These are phyloP conservation scores for Pythium periplocum DNA, from an alignment of 352 stramenopile genomes.

Conservation along the genomic window DNA sequence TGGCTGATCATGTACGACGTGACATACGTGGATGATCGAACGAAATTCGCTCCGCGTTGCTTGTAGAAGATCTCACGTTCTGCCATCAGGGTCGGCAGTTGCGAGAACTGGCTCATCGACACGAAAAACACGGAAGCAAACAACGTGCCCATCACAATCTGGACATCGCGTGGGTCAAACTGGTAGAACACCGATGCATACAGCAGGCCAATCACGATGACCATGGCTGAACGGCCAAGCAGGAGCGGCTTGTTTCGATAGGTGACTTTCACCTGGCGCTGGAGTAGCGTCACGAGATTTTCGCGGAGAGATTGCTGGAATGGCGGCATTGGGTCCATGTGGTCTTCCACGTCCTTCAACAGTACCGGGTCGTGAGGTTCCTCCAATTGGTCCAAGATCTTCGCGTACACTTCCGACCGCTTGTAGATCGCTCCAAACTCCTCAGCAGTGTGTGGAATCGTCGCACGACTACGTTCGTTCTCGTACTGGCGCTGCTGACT, in stretches of 20 bases:
- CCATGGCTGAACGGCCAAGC: slow-evolving; percentile 14
- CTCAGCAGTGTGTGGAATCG: neutral
- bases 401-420: slow-evolving; percentile 6
- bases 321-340: slow-evolving; percentile 14
- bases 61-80: slow-evolving; percentile 53
- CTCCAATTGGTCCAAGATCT: slow-evolving; percentile 6
- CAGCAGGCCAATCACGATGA: slow-evolving; percentile 19
- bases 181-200: slow-evolving; percentile 24
- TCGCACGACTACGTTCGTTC: neutral
- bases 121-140: slow-evolving; percentile 65
- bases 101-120: slow-evolving; percentile 40
- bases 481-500: slow-evolving; percentile 25
- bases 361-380: slow-evolving; percentile 8
- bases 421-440: slow-evolving; percentile 14
- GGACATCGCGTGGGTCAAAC: slow-evolving; percentile 12
- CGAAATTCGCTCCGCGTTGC: slow-evolving; percentile 57
- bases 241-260: slow-evolving; percentile 19
- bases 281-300: slow-evolving; percentile 13
- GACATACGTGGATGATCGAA: slow-evolving; percentile 51
- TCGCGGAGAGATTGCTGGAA: slow-evolving; percentile 18
- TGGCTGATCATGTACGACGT: slow-evolving; percentile 20
- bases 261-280: slow-evolving; percentile 42
- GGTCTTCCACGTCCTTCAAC: slow-evolving; percentile 5
- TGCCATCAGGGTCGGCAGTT: slow-evolving; percentile 55
- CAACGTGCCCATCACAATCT: slow-evolving; percentile 45